Evolutionary conservation across 805 yeast species (phyloP).

Genomic region (Ogataea ganodermae): DNA sequence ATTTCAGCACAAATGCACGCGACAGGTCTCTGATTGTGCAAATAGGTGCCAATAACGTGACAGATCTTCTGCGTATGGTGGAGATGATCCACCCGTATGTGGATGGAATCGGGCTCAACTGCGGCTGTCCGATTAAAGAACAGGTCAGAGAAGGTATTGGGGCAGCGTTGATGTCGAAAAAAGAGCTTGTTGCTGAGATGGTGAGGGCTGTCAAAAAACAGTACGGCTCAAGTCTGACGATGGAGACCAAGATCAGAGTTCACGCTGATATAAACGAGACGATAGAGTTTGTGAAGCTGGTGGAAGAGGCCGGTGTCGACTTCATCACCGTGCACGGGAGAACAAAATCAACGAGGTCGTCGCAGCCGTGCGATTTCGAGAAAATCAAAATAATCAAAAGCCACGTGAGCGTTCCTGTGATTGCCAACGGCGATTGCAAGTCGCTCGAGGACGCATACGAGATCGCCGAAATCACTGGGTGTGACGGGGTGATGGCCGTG

Average conservation of each 20-base stretch:
- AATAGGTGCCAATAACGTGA: constrained; percentile 84
- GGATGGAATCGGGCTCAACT: constrained; percentile 92
- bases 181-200: constrained; percentile 80
- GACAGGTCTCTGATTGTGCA: constrained; percentile 83
- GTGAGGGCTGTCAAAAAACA: constrained; percentile 76
- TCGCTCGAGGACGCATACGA: constrained; percentile 58
- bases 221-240: constrained; percentile 69
- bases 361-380: constrained; percentile 78
- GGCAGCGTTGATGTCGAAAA: constrained; percentile 87
- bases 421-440: constrained; percentile 98
- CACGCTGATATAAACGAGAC: constrained; percentile 78
- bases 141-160: constrained; percentile 96
- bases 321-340: constrained; percentile 94
- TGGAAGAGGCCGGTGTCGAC: constrained; percentile 89
- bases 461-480: constrained; percentile 68
- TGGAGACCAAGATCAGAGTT: constrained; percentile 91
- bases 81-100: constrained; percentile 88
- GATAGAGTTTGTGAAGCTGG: constrained; percentile 63
- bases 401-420: constrained; percentile 69
- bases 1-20: constrained; percentile 73
- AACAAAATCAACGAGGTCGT: constrained; percentile 79
- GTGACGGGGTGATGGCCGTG: constrained; percentile 95
- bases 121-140: constrained; percentile 97
- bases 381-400: constrained; percentile 71
- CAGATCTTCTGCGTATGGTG: constrained; percentile 78